Evolutionary conservation across 1,139 yeast genomes (phyloP).

Genomic region (Taiozyma sp.): DNA sequence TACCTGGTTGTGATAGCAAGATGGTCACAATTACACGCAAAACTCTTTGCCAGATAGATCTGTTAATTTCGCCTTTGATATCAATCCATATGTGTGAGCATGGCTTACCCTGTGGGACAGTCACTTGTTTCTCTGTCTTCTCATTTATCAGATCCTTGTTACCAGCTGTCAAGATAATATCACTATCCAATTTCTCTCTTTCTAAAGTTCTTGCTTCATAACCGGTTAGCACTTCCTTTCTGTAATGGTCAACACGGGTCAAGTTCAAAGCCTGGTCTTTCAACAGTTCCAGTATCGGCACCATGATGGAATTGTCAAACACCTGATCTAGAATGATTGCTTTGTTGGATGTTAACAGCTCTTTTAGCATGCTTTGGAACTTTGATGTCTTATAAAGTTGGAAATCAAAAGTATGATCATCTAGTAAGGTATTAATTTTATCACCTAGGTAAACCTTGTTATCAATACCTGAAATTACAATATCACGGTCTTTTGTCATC

Average conservation of each 20-base stretch:
- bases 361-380: constrained; percentile 37
- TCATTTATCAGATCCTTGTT: constrained; percentile 8
- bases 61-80: constrained; percentile 54
- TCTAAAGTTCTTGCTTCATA: constrained; percentile 63
- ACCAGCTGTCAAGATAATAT: constrained; percentile 37
- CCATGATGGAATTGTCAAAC: constrained; percentile 54
- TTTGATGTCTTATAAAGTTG: constrained; percentile 42
- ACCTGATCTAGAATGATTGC: constrained; percentile 58
- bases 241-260: constrained; percentile 49
- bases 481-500: constrained; percentile 50
- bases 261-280: constrained; percentile 35
- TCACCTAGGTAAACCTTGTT: constrained; percentile 59
- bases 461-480: constrained; percentile 42
- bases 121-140: constrained; percentile 9
- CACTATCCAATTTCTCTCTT: constrained; percentile 58
- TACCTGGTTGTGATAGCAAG: constrained; percentile 68
- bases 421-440: constrained; percentile 39
- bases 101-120: constrained; percentile 54
- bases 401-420: constrained; percentile 35
- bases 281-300: constrained; percentile 44
- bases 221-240: constrained; percentile 40
- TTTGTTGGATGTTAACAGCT: constrained; percentile 36
- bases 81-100: constrained; percentile 75
- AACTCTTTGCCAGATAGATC: constrained; percentile 53
- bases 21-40: constrained; percentile 44